Evolutionary conservation across 495 filamentous ascomycete genomes (phyloP).

Genomic region (Trichoderma virens): DNA sequence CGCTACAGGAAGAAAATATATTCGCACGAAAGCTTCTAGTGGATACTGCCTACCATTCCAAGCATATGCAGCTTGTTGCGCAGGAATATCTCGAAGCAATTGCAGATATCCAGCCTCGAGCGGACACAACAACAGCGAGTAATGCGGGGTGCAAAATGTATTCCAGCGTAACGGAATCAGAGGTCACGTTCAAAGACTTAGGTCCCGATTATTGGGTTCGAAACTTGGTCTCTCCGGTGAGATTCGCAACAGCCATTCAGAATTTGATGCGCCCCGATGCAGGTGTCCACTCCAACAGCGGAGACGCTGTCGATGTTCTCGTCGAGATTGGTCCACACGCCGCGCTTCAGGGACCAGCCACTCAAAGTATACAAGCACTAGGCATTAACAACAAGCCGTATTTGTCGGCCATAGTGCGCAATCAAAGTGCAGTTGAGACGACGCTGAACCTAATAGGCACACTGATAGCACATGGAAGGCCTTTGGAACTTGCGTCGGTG

Average conservation of each 20-base stretch:
- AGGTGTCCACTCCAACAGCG: constrained; percentile 15
- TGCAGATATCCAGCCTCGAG: not conserved
- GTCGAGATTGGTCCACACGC: constrained; percentile 31
- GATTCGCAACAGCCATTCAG: constrained; percentile 34
- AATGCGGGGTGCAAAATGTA: not conserved
- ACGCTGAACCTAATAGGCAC: constrained; percentile 22
- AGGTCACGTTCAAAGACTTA: constrained; percentile 5
- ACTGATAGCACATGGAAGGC: constrained; percentile 29
- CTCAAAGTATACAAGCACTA: constrained; percentile 40
- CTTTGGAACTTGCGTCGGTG: constrained; percentile 39
- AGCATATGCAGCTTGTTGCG: constrained; percentile 35
- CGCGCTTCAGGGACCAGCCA: constrained; percentile 45
- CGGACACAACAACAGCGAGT: not conserved
- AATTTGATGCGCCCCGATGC: constrained; percentile 19
- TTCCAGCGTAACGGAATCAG: not conserved
- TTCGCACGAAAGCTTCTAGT: constrained; percentile 34
- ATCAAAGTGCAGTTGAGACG: constrained; percentile 25
- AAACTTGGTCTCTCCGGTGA: constrained; percentile 38
- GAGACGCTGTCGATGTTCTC: constrained; percentile 19
- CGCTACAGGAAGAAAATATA: constrained; percentile 22
- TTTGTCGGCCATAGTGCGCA: constrained; percentile 23
- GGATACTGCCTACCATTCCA: constrained; percentile 36
- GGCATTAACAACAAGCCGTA: not conserved
- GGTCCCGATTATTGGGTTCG: constrained; percentile 33
- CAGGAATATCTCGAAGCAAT: constrained; percentile 24